A percentile compares a stretch with the other conserved stretches of the same genome.
phyloP scores from a whole-genome alignment of 2,329 filamentous ascomycete species.

The Diaporthe eres region DNA sequence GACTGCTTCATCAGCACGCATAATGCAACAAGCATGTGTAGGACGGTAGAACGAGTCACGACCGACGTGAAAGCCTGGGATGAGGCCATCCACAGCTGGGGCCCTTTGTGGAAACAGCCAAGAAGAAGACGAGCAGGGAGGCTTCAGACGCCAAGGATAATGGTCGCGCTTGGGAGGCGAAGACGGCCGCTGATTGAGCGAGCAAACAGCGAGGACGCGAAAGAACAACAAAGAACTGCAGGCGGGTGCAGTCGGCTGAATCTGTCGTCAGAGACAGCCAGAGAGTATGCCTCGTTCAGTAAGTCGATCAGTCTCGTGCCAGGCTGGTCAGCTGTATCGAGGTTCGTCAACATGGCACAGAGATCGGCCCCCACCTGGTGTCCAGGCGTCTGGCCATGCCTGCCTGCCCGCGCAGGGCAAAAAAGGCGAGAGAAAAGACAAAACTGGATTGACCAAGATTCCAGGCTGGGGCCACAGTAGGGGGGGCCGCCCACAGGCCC shows the following conservation, averaged over 20 bases:
- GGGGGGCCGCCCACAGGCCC: neutral
- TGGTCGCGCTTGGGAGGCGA: neutral
- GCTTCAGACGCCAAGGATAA: constrained; percentile 9
- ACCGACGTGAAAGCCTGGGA: neutral
- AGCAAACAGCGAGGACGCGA: constrained; percentile 4
- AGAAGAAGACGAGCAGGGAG: constrained; percentile 21
- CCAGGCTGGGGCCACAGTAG: constrained; percentile 9
- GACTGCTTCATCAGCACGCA: neutral
- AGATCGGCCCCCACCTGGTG: neutral
- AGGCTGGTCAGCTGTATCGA: neutral
- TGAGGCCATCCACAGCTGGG: neutral
- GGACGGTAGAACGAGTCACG: constrained; percentile 14
- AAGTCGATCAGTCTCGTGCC: neutral
- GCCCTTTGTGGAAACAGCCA: constrained; percentile 17
- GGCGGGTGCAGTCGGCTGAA: no score
- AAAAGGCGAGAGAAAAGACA: constrained; percentile 11
- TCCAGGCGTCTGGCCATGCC: neutral
- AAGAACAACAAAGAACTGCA: neutral
- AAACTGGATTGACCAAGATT: constrained; percentile 15
- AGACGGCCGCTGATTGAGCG: constrained; percentile 11
- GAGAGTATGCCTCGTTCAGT: neutral
- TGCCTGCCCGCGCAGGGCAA: neutral
- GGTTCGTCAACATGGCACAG: neutral
- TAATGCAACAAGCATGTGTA: neutral
- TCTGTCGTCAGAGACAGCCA: neutral